phyloP scores from a whole-genome alignment of 805 yeast genomes.

The Kregervanrija pseudodelftensis region DNA sequence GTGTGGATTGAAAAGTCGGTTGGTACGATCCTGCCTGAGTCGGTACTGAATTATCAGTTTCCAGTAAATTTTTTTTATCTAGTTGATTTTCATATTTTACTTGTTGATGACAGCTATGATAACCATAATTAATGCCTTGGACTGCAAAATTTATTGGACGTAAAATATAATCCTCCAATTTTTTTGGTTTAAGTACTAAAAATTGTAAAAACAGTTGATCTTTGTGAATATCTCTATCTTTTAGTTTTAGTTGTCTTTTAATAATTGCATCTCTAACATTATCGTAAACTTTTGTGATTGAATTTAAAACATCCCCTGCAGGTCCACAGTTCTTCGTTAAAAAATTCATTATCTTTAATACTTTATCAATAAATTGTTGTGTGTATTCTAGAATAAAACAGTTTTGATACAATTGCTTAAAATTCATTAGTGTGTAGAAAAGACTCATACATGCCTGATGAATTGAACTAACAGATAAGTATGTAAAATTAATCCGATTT shows the following conservation, averaged over 20 bases:
- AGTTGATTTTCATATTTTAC: no score
- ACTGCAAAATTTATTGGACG: background rate
- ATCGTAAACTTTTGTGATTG: constrained; percentile 10
- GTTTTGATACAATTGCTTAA: constrained; percentile 5
- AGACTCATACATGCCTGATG: constrained; percentile 13
- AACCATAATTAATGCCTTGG: no score
- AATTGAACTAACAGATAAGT: constrained; percentile 12
- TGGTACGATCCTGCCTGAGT: no score
- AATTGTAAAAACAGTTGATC: no score
- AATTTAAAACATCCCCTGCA: constrained; percentile 9
- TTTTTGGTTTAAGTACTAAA: background rate
- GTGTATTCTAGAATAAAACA: constrained; percentile 2
- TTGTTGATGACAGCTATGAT: no score
- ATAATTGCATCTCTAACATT: background rate
- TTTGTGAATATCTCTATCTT: no score
- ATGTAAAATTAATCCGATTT: constrained; percentile 12
- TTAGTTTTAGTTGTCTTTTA: background rate
- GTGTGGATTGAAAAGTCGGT: no score
- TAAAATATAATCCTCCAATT: background rate
- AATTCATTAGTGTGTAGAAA: constrained; percentile 12
- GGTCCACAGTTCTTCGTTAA: constrained; percentile 11
- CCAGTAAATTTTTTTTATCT: no score
- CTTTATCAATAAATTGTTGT: constrained; percentile 2
- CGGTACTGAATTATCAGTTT: no score
- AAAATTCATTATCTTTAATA: constrained; percentile 1